Conservation (phyloP, 78 protist species). For the Dictyostelium intermedium region DNA sequence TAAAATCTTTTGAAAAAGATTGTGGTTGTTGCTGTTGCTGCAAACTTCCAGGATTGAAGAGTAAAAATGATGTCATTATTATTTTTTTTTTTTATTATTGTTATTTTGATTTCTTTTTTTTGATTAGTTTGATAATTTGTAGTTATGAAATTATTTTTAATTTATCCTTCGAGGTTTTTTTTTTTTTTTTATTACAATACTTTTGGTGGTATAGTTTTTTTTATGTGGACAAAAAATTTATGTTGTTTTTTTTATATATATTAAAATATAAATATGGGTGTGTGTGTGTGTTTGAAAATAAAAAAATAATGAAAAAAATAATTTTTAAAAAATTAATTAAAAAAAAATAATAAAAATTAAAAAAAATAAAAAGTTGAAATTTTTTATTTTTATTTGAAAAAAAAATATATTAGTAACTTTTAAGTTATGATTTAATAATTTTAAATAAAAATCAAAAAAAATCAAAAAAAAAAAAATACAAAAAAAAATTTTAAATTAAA, state of each 20-base stretch:
- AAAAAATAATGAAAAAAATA: too few relatives aligned
- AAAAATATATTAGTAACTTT: neutral
- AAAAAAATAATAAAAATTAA: too few relatives aligned
- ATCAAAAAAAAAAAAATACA: too few relatives aligned
- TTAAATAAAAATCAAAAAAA: neutral
- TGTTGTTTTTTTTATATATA: neutral
- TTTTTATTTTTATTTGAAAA: too few relatives aligned
- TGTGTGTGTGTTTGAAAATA: neutral
- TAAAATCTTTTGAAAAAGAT: neutral
- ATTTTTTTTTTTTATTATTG: neutral
- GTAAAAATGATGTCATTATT: neutral
- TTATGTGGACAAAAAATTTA: too few relatives aligned
- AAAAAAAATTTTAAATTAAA: too few relatives aligned
- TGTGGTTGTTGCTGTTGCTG: conserved; percentile 1
- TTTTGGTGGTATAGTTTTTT: too few relatives aligned
- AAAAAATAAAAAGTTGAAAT: too few relatives aligned
- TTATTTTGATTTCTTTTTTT: too few relatives aligned
- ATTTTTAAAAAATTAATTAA: too few relatives aligned
- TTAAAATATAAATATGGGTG: neutral
- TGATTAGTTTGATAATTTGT: neutral
- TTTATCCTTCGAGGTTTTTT: neutral
- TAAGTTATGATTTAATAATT: neutral
- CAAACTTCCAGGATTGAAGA: neutral
- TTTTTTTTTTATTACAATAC: too few relatives aligned
- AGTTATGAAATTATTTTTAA: neutral